Percentiles rank a stretch among this genome's conserved stretches.
These are phyloP conservation scores for Annulohypoxylon moriforme DNA, from an alignment of 495 filamentous ascomycete genomes.

Conservation along the genomic window DNA sequence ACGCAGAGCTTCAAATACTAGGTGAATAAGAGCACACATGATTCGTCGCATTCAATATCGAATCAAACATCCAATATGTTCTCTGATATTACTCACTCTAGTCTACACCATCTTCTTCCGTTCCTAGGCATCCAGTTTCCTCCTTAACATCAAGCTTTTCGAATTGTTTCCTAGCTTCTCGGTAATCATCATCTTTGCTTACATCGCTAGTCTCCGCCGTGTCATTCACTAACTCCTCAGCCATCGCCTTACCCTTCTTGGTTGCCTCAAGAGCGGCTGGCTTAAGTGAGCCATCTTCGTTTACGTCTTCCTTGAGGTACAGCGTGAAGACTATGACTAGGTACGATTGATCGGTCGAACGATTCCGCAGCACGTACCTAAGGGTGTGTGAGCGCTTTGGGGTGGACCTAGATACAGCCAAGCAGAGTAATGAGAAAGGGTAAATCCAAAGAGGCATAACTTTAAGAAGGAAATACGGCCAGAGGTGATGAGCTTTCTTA, in stretches of 20 bases:
- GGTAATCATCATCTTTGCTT: constrained; percentile 23
- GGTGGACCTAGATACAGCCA: constrained; percentile 42
- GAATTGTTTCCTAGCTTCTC: constrained; percentile 21
- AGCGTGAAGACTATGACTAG: constrained; percentile 84
- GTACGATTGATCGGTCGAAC: constrained; percentile 73
- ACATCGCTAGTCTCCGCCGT: background rate
- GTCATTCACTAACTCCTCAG: background rate
- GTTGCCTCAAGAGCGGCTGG: constrained; percentile 49
- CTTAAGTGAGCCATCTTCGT: constrained; percentile 67
- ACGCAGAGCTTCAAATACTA: too few relatives aligned
- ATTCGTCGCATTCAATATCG: too few relatives aligned
- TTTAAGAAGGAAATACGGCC: constrained; percentile 1
- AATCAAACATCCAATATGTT: too few relatives aligned
- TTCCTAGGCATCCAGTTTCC: background rate
- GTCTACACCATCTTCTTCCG: constrained; percentile 16
- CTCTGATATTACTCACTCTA: background rate
- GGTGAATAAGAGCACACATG: too few relatives aligned
- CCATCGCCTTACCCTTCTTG: constrained; percentile 13
- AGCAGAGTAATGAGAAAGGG: constrained; percentile 19
- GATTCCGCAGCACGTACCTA: constrained; percentile 89
- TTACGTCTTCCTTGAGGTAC: constrained; percentile 69
- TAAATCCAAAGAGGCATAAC: constrained; percentile 21
- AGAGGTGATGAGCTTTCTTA: constrained; percentile 41
- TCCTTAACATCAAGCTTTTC: constrained; percentile 20
- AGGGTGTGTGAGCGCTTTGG: constrained; percentile 71